Evolutionary conservation across 2,329 filamentous ascomycete genomes (phyloP).

Genomic region (Aspergillus pseudonomiae): DNA sequence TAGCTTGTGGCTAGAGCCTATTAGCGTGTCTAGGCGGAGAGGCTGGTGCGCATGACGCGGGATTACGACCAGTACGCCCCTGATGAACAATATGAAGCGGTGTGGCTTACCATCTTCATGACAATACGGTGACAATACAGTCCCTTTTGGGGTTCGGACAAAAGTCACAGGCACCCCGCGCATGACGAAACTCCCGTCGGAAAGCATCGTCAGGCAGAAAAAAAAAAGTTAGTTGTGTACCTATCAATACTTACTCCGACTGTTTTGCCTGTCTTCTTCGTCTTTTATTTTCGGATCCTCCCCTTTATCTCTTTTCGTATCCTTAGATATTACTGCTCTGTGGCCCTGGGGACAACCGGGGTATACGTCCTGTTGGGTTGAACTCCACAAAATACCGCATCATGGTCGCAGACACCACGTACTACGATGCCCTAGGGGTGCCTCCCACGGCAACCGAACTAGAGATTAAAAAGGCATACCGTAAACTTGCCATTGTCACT

Average conservation of each 20-base stretch:
- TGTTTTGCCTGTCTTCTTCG: background rate
- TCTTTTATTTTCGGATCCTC: background rate
- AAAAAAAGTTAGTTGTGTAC: slow-evolving; percentile 19
- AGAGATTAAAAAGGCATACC: slow-evolving; percentile 96
- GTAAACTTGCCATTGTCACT: slow-evolving; percentile 90
- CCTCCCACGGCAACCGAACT: slow-evolving; percentile 82
- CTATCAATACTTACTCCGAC: background rate
- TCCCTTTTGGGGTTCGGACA: background rate
- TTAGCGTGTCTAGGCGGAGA: slow-evolving; percentile 1
- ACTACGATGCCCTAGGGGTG: slow-evolving; percentile 87
- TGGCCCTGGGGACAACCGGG: background rate
- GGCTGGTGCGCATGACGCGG: slow-evolving; percentile 2
- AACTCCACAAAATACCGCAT: slow-evolving; percentile 25
- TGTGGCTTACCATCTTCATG: background rate
- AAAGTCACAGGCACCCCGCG: slow-evolving; percentile 19
- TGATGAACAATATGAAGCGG: background rate
- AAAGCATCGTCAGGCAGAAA: slow-evolving; percentile 27
- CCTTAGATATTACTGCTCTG: background rate
- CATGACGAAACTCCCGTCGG: slow-evolving; percentile 28
- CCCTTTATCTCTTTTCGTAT: background rate
- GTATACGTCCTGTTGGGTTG: slow-evolving; percentile 8
- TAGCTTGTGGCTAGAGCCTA: slow-evolving; percentile 9
- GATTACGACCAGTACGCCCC: slow-evolving; percentile 1
- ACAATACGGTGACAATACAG: slow-evolving; percentile 6
- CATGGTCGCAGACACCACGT: slow-evolving; percentile 87